These are phyloP conservation scores for Boletus reticulatus DNA, from an alignment of 768 basidiomycete genomes.

Conservation along the genomic window DNA sequence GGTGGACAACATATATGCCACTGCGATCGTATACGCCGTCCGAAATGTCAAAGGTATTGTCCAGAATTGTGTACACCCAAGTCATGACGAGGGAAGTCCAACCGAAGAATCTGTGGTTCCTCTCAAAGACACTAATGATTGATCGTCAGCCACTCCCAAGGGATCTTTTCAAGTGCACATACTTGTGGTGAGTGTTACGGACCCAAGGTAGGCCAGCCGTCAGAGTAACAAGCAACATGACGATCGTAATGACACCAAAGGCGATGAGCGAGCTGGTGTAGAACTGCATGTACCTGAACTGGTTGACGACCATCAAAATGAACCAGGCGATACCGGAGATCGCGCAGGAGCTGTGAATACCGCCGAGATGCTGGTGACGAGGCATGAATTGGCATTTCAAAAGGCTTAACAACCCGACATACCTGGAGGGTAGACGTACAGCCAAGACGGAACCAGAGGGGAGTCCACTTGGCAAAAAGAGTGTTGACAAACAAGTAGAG, in stretches of 20 bases:
- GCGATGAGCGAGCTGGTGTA: slow-evolving; percentile 57
- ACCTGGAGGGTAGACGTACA: slow-evolving; percentile 75
- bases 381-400: slow-evolving; percentile 4
- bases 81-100: slow-evolving; percentile 61
- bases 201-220: slow-evolving; percentile 76
- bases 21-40: slow-evolving; percentile 57
- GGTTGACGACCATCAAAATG: slow-evolving; percentile 57
- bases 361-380: slow-evolving; percentile 62
- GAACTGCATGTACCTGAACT: slow-evolving; percentile 46
- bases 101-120: slow-evolving; percentile 76
- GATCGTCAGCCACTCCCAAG: background rate
- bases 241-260: slow-evolving; percentile 58
- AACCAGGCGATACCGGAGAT: slow-evolving; percentile 71
- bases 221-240: slow-evolving; percentile 57
- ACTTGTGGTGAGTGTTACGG: slow-evolving; percentile 81
- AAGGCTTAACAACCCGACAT: background rate
- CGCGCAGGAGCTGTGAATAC: slow-evolving; percentile 77
- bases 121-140: slow-evolving; percentile 63
- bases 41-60: slow-evolving; percentile 56
- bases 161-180: slow-evolving; percentile 21
- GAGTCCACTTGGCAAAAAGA: slow-evolving; percentile 80
- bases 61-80: slow-evolving; percentile 67
- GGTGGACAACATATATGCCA: slow-evolving; percentile 53
- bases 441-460: slow-evolving; percentile 66
- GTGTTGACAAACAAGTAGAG: slow-evolving; percentile 72